phyloP scores from a whole-genome alignment of 1,284 basidiomycete species.

The Fistulinella cinereoalba region DNA sequence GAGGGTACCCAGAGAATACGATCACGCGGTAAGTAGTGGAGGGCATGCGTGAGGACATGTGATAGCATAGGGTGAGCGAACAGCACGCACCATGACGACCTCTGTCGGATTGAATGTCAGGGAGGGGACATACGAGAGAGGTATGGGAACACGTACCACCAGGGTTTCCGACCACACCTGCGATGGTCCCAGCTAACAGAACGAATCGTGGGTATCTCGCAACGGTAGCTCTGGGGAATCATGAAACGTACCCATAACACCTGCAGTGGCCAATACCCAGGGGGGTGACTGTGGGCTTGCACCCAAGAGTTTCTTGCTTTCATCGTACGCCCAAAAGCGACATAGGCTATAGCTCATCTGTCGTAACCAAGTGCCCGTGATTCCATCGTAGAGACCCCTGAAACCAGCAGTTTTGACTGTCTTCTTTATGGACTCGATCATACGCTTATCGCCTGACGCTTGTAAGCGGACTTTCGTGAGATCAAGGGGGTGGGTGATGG shows the following conservation, averaged over 20 bases:
- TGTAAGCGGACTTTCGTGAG: constrained; percentile 86
- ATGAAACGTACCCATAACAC: constrained; percentile 79
- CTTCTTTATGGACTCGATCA: constrained; percentile 77
- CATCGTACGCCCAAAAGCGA: constrained; percentile 92
- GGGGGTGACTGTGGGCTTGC: constrained; percentile 42
- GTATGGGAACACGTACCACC: constrained; percentile 50
- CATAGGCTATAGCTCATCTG: constrained; percentile 94
- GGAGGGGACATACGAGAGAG: not conserved
- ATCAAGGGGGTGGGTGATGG: constrained; percentile 63
- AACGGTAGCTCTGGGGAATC: not conserved
- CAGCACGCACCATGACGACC: constrained; percentile 67
- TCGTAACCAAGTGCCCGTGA: constrained; percentile 84
- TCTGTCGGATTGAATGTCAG: constrained; percentile 41
- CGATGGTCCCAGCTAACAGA: constrained; percentile 75
- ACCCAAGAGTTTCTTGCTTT: constrained; percentile 80
- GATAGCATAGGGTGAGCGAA: constrained; percentile 11
- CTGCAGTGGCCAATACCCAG: constrained; percentile 80
- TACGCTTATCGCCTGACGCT: constrained; percentile 83
- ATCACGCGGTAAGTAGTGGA: constrained; percentile 19
- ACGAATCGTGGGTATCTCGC: constrained; percentile 35
- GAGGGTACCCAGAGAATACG: not conserved
- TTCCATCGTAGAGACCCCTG: constrained; percentile 81
- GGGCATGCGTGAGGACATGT: constrained; percentile 15
- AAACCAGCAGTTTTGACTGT: constrained; percentile 72
- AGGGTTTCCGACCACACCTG: constrained; percentile 85